Percentiles rank a stretch among this genome's conserved stretches.
phyloP scores from a whole-genome alignment of 2,329 filamentous ascomycete species.

The Lojkania enalia region DNA sequence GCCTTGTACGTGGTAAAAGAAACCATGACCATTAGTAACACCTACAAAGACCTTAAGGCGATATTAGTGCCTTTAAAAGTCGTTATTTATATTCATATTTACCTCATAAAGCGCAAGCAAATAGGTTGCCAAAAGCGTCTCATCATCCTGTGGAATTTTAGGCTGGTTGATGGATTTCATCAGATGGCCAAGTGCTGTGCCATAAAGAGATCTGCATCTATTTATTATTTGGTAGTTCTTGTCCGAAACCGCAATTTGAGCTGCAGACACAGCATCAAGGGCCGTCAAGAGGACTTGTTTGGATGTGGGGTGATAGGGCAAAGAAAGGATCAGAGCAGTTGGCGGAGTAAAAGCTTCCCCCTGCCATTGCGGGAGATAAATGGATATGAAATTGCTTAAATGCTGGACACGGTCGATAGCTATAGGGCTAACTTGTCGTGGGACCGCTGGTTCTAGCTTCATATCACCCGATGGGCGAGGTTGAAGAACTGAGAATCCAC shows the following conservation, averaged over 20 bases:
- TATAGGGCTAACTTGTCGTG: slow-evolving; percentile 37
- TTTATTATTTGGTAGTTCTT: slow-evolving; percentile 35
- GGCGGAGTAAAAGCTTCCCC: slow-evolving; percentile 37
- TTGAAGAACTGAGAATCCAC: background rate
- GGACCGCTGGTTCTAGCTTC: slow-evolving; percentile 14
- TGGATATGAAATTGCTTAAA: slow-evolving; percentile 35
- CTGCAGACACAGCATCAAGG: slow-evolving; percentile 39
- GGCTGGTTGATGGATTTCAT: slow-evolving; percentile 34
- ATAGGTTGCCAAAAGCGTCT: slow-evolving; percentile 41
- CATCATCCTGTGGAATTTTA: slow-evolving; percentile 32
- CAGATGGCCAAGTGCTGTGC: slow-evolving; percentile 38
- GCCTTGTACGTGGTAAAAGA: slow-evolving; percentile 44
- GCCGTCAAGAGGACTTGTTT: slow-evolving; percentile 36
- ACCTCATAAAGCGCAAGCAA: slow-evolving; percentile 42
- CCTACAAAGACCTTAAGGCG: slow-evolving; percentile 39
- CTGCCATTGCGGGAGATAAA: slow-evolving; percentile 36
- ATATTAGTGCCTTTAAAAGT: slow-evolving; percentile 1
- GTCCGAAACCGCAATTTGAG: slow-evolving; percentile 39
- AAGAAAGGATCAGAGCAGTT: slow-evolving; percentile 39
- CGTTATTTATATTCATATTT: background rate
- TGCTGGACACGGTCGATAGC: slow-evolving; percentile 42
- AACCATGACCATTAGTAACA: slow-evolving; percentile 37
- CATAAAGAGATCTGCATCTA: slow-evolving; percentile 40
- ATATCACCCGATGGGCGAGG: background rate
- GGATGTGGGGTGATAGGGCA: slow-evolving; percentile 36